phyloP scores from a whole-genome alignment of 768 basidiomycete species.

The Butyriboletus loyo region DNA sequence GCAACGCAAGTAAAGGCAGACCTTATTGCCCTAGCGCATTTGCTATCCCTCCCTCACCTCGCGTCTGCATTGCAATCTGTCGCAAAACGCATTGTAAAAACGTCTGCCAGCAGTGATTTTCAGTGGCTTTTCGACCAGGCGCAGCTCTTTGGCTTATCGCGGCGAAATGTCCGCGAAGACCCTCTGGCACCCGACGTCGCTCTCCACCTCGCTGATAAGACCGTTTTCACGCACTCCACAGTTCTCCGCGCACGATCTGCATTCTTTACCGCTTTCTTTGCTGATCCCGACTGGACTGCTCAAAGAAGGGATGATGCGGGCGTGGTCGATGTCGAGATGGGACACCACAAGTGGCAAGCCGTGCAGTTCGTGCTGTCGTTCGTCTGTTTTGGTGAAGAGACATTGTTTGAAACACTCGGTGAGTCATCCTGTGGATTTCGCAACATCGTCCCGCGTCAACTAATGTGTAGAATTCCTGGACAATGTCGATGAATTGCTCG shows the following conservation, averaged over 20 bases:
- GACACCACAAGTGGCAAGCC: slow-evolving; percentile 67
- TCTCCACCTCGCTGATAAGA: slow-evolving; percentile 63
- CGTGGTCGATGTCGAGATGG: slow-evolving; percentile 61
- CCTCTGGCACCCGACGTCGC: slow-evolving; percentile 63
- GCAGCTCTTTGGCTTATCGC: slow-evolving; percentile 3
- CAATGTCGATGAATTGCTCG: slow-evolving; percentile 71
- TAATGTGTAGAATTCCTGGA: slow-evolving; percentile 52
- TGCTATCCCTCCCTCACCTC: slow-evolving; percentile 59
- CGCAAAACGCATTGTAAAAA: slow-evolving; percentile 50
- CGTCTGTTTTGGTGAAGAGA: slow-evolving; percentile 71
- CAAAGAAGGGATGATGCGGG: slow-evolving; percentile 55
- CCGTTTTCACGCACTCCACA: slow-evolving; percentile 65
- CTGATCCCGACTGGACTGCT: slow-evolving; percentile 76
- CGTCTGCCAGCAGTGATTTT: slow-evolving; percentile 53
- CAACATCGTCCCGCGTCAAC: slow-evolving; percentile 1
- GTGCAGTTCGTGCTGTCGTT: slow-evolving; percentile 76
- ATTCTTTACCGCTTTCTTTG: slow-evolving; percentile 84
- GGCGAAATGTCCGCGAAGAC: slow-evolving; percentile 10
- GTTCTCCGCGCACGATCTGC: slow-evolving; percentile 80
- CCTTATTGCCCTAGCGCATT: slow-evolving; percentile 52
- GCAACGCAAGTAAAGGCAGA: slow-evolving; percentile 57
- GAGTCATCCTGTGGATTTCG: slow-evolving; percentile 21
- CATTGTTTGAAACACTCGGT: slow-evolving; percentile 74
- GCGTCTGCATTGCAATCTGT: slow-evolving; percentile 53
- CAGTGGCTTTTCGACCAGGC: slow-evolving; percentile 42